Base-by-base conservation (phyloP, 805 yeast species). In the Blastobotrys terrestris region DNA sequence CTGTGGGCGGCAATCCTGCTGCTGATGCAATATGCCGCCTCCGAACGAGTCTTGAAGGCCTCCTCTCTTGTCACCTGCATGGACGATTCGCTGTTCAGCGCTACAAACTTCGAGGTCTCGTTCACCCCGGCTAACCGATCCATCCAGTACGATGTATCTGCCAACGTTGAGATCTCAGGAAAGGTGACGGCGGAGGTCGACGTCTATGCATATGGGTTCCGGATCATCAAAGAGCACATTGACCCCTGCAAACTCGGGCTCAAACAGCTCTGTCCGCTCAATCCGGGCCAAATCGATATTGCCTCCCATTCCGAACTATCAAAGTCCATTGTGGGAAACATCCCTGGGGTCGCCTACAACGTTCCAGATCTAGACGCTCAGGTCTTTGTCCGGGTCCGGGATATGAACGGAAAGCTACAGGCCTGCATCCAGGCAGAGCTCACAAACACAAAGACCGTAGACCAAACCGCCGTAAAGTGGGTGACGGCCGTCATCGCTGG, bases 401-500 rank as follows among this genome's bases (percentile, higher is more conserved):
- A 70, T 54, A 58, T 63, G 46, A 74, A 74, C 31, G 51, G 48
- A 18, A 50, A 48, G 4, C 65, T 69, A 53, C 63, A 85, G 52
- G 88, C 90, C 40, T 89, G 96, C 66, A 74, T 89, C 53, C 92
- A 86, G 64, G 82, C 88, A 15, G 77, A 78, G 54, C 82, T 89
- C 64, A 63, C 83, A 18, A 89, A 89, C 65, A 89, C 91, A 39
- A 86, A 83, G 62, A 83, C 95, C 1, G 92, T 89, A 18, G 72
- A 86, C 44, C 96, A 88, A 64, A 74, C 79, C 1, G 87, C 87
- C 59, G 90, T 85, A 53, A 85, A 87, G 69, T 91, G 97, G 97
- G 95, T 88, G 42, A 88, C 96, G 16, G 97, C 97, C 1, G 84
- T 85, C 18, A 75, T 90, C 61, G 89, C 95, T 1, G 97, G 97